phyloP scores from a whole-genome alignment of 108 stramenopile genomes.

The Pinguiococcus pyrenoidosus region DNA sequence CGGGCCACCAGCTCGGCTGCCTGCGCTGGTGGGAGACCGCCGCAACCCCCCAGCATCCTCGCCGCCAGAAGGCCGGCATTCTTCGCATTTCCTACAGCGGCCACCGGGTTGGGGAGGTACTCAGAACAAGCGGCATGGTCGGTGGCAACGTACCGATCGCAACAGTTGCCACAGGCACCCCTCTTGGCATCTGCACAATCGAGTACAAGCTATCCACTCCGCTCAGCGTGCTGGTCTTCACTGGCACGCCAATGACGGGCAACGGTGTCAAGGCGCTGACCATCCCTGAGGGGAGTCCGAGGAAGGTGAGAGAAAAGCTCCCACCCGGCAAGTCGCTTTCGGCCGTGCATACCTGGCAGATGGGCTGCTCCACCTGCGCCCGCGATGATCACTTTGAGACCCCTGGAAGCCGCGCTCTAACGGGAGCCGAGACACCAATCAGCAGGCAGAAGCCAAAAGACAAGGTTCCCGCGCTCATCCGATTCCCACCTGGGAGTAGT shows the following conservation, averaged over 20 bases:
- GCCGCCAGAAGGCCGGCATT: conserved; percentile 94
- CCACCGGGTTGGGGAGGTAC: background rate
- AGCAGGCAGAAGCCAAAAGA: background rate
- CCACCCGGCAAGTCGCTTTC: background rate
- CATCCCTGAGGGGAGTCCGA: conserved; percentile 52
- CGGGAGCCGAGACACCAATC: background rate
- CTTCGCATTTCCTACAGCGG: conserved; percentile 22
- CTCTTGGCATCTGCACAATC: conserved; percentile 98
- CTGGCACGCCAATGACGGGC: conserved; percentile 93
- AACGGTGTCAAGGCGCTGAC: conserved; percentile 86
- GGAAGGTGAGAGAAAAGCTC: background rate
- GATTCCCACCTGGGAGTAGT: conserved; percentile 49
- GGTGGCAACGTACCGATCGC: conserved; percentile 86
- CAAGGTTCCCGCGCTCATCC: background rate
- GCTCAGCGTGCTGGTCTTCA: conserved; percentile 89
- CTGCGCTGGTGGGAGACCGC: background rate
- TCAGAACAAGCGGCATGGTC: no score
- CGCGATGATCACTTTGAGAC: conserved; percentile 60
- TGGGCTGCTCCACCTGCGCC: conserved; percentile 99
- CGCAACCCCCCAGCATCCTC: conserved; percentile 63
- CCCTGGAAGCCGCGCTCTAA: conserved; percentile 57
- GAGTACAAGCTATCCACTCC: conserved; percentile 89
- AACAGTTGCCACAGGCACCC: conserved; percentile 96
- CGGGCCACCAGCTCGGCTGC: conserved; percentile 4
- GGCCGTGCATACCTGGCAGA: conserved; percentile 42